These are phyloP conservation scores for Aureobasidium sp. DNA, from an alignment of 2,329 filamentous ascomycete genomes.

Conservation along the genomic window DNA sequence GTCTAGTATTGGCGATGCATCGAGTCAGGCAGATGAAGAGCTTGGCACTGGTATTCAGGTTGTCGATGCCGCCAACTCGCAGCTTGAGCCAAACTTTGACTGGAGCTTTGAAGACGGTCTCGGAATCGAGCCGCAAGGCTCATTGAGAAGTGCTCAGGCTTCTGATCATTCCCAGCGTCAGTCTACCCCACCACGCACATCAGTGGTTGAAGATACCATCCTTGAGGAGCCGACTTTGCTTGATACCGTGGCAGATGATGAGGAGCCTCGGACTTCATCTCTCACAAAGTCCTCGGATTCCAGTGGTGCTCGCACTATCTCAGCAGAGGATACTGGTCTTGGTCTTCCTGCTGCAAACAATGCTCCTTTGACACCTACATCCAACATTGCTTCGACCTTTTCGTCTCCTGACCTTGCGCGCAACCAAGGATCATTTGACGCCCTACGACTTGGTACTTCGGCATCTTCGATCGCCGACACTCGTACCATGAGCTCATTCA, in stretches of 20 bases:
- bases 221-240: slow-evolving; percentile 32
- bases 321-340: slow-evolving; percentile 29
- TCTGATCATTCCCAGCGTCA: background rate
- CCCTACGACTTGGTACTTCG: slow-evolving; percentile 65
- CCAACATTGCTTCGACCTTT: slow-evolving; percentile 49
- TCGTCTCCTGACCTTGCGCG: slow-evolving; percentile 59
- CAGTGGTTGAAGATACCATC: slow-evolving; percentile 27
- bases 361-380: slow-evolving; percentile 59
- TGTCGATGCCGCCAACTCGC: slow-evolving; percentile 37
- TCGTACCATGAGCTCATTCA: slow-evolving; percentile 61
- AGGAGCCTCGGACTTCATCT: slow-evolving; percentile 43
- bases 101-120: slow-evolving; percentile 37
- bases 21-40: slow-evolving; percentile 8
- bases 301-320: slow-evolving; percentile 34
- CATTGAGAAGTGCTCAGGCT: background rate
- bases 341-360: slow-evolving; percentile 30
- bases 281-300: slow-evolving; percentile 45
- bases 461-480: slow-evolving; percentile 68
- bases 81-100: slow-evolving; percentile 22
- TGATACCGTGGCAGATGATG: slow-evolving; percentile 40
- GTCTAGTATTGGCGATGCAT: background rate
- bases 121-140: slow-evolving; percentile 22
- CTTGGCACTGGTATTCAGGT: slow-evolving; percentile 39
- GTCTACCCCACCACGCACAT: slow-evolving; percentile 6
- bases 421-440: slow-evolving; percentile 61